Evolutionary conservation across 148 eudicot species (phyloP), one percentile per base, ranked within the genome.

Genomic region (Vaccinium corymbosum): DNA sequence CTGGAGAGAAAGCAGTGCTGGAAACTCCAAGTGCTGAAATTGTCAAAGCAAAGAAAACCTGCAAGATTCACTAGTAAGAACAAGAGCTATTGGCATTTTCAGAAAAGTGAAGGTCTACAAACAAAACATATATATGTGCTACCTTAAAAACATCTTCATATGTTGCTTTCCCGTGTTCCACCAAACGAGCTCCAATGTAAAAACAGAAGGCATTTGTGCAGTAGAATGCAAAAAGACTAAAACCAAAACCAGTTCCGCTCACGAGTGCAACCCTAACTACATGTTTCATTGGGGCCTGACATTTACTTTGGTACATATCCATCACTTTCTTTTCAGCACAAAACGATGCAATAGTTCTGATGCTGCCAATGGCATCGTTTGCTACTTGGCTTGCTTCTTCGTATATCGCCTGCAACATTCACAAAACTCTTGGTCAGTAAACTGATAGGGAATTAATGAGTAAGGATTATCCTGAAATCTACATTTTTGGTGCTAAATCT

Each of bases 321-420:
- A 91, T 91, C 66, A 95, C 95, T 77, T 93, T 93, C 62, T 92
- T 90, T 89, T 95, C 98, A 50, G 94, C 94, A 88, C 95, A 86
- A 57, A 93, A 95, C 19, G 98, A 95, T 53, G 94, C 94, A 48
- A 93, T 93, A 8, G 97, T 95, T 87, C 98, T 90, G 27, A 95
- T 95, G 83, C 95, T 86, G 77, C 95, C 95, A 27, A 95, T 93
- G 3, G 98, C 97, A 87, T 93, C 95, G 11, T 88, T 93, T 42
- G 95, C 95, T 42, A 95, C 92, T 86, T 93, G 97, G 80, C 98
- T 95, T 10, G 97, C 98, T 82, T 93, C 95, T 87, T 95, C 95
- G 73, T 91, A 95, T 95, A 86, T 93, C 22, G 89, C 51, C 97
- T 93, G 87, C 86, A 50, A 86, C 3, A 42, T 77, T 25, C 8